Evolutionary conservation across 768 basidiomycete genomes (phyloP), one percentile per base, ranked within the genome.

Genomic region (Solioccasus polychromus): DNA sequence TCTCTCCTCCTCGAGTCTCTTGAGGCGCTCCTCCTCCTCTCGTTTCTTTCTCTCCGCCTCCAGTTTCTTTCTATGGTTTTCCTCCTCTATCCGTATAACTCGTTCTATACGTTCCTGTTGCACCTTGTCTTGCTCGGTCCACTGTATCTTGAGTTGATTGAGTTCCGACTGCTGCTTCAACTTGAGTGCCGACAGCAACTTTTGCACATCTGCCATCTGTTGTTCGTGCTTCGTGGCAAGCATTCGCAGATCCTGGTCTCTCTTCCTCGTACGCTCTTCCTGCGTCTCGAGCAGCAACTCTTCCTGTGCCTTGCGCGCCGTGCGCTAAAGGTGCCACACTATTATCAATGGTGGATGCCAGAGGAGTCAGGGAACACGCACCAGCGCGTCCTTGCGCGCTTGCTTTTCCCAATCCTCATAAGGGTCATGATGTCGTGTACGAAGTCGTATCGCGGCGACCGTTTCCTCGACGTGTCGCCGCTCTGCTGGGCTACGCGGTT

Each of bases 21-120:
- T 65, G 39, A 62, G 66, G 47, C 63, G 61, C 42, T 81, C 77
- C 42, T 72, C 72, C 52, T 77, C 77, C 46, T 77, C 77, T 17
- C 63, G 61, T 23, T 55, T 64, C 59, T 68, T 76, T 45, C 76
- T 68, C 61, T 88, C 85, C 18, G 74, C 80, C 46, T 82, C 83
- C 30, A 80, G 54, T 45, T 60, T 69, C 48, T 62, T 70, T 8
- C 71, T 72, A 18, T 76, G 62, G 47, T 79, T 83, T 23, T 80
- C 82, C 50, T 86, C 82, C 57, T 88, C 84, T 3, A 65, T 24
- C 54, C 75, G 75, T 50, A 89, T 88, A 7, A 73, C 79, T 3
- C 50, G 59, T 62, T 89, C 84, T 42, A 87, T 77, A 4, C 80
- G 71, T 22, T 78, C 71, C 69, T 79, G 81, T 29, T 80, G 66